Conservation (phyloP, 192 early-diverging fungal species). For the Backusella australiensis region DNA sequence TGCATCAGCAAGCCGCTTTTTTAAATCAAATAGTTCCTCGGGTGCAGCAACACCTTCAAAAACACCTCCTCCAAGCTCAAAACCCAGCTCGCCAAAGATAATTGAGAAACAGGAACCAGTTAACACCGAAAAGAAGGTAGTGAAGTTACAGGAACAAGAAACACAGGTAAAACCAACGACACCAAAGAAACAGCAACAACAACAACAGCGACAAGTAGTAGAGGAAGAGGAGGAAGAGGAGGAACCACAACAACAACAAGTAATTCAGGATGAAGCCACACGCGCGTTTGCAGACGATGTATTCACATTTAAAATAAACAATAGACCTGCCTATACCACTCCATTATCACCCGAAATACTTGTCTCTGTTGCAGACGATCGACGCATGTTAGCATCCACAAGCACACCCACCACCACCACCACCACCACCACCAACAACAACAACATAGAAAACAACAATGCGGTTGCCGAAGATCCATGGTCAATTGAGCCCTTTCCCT, state of each 20-base stretch:
- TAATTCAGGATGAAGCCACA: conserved; percentile 33
- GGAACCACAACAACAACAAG: background rate
- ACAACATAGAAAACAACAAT: background rate
- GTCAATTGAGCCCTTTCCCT: conserved; percentile 6
- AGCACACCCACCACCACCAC: conserved; percentile 17
- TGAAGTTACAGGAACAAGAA: background rate
- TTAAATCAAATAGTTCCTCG: conserved; percentile 8
- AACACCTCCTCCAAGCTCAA: background rate
- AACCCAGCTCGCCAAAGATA: background rate
- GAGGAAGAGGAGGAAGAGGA: background rate
- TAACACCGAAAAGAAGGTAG: background rate
- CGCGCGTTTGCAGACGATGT: conserved; percentile 29
- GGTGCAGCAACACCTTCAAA: background rate
- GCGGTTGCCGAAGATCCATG: conserved; percentile 6
- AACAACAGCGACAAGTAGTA: background rate
- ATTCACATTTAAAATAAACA: background rate
- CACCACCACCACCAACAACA: background rate
- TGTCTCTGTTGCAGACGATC: background rate
- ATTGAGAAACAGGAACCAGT: background rate
- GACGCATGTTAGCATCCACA: background rate
- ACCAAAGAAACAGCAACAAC: background rate
- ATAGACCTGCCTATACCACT: background rate
- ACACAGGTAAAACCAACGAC: background rate
- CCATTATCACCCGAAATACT: conserved; percentile 3
- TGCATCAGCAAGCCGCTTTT: conserved; percentile 23